Conservation (phyloP, 176 grass and related monocot genomes). For the Oropetium thomaeum region DNA sequence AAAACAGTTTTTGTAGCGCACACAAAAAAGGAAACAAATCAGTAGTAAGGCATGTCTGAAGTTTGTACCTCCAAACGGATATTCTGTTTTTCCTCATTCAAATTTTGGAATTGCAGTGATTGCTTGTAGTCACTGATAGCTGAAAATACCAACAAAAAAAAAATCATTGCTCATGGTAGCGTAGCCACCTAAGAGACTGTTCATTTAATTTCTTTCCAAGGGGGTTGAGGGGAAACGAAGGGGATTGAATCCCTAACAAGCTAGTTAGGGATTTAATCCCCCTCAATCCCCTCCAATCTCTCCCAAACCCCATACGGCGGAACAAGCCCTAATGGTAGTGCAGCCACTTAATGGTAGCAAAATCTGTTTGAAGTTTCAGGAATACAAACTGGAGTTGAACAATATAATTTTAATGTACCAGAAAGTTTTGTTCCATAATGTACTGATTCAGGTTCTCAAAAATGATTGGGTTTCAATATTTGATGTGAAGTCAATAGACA, state of each 20-base stretch:
- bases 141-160: conserved; percentile 23
- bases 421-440: not conserved
- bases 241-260: too few species aligned
- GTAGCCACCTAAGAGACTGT: not conserved
- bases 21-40: not conserved
- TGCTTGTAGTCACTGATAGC: conserved; percentile 84
- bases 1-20: not conserved
- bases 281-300: too few species aligned
- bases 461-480: not conserved
- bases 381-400: not conserved
- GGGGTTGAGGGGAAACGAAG: too few species aligned
- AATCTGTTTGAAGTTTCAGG: not conserved
- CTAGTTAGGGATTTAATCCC: too few species aligned
- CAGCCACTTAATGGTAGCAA: not conserved
- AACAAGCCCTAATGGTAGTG: not conserved
- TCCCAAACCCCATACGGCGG: too few species aligned
- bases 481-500: not conserved
- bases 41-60: not conserved
- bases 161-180: not conserved
- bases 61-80: conserved; percentile 73
- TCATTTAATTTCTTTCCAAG: too few species aligned
- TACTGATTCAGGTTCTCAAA: not conserved
- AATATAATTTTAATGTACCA: not conserved
- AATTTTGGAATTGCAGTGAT: conserved; percentile 90
- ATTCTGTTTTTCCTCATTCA: conserved; percentile 95